Evolutionary conservation across 768 basidiomycete species (phyloP).

Genomic region (Mycena pura): DNA sequence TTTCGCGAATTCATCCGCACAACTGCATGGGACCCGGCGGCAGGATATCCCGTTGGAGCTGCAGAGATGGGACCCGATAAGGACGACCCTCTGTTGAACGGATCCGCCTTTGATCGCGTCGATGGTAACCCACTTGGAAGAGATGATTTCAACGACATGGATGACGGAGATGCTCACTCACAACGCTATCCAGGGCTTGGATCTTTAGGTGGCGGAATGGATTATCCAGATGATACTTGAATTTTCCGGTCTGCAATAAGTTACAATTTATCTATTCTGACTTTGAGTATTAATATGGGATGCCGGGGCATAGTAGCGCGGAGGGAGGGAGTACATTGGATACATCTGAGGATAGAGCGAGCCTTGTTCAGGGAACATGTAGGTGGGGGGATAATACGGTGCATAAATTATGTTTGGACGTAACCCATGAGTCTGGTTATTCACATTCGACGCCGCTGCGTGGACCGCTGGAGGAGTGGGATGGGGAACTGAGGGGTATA

Average conservation of each 20-base stretch:
- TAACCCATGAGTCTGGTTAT: too few species aligned
- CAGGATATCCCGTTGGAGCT: slow-evolving; percentile 1
- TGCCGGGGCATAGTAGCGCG: not conserved
- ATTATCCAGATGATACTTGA: slow-evolving; percentile 2
- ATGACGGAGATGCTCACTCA: slow-evolving; percentile 7
- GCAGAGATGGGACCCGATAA: not conserved
- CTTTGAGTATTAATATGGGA: not conserved
- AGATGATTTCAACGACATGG: not conserved
- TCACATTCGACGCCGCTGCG: too few species aligned
- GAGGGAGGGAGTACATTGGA: not conserved
- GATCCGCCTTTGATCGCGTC: not conserved
- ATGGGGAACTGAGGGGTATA: not conserved
- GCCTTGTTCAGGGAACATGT: not conserved
- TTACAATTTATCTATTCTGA: not conserved
- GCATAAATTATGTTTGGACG: too few species aligned
- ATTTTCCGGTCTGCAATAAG: too few species aligned
- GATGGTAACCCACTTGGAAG: not conserved
- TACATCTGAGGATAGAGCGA: not conserved
- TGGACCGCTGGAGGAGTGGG: not conserved
- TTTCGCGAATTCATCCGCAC: slow-evolving; percentile 28
- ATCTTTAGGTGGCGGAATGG: slow-evolving; percentile 8
- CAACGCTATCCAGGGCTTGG: slow-evolving; percentile 6
- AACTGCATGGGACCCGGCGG: slow-evolving; percentile 32
- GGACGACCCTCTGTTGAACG: not conserved
- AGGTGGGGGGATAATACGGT: not conserved